Evolutionary conservation across 768 basidiomycete genomes (phyloP).

Genomic region (Postia placenta): DNA sequence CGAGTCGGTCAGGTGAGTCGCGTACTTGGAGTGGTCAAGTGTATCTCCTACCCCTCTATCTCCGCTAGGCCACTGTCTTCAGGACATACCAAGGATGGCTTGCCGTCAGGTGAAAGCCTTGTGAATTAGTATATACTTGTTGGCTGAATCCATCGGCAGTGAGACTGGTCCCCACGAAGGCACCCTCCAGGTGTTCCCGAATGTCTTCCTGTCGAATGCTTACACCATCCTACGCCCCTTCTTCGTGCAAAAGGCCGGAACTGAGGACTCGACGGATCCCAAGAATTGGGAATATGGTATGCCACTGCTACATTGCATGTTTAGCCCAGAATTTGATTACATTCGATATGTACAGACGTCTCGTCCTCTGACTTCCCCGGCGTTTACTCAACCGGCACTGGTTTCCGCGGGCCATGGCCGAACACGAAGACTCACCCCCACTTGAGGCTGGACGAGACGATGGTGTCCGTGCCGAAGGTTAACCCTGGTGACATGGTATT

Average conservation of each 20-base stretch:
- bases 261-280: slow-evolving; percentile 21
- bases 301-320: slow-evolving; percentile 1
- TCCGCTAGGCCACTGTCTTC: slow-evolving; percentile 19
- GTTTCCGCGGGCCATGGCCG: slow-evolving; percentile 37
- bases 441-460: slow-evolving; percentile 52
- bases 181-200: slow-evolving; percentile 63
- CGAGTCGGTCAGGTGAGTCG: slow-evolving; percentile 42
- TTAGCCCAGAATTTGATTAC: too few species aligned
- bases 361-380: slow-evolving; percentile 28
- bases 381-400: slow-evolving; percentile 21
- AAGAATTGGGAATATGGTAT: slow-evolving; percentile 20
- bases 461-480: slow-evolving; percentile 68
- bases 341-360: slow-evolving; percentile 14
- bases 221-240: slow-evolving; percentile 75
- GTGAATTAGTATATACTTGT: too few species aligned
- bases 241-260: slow-evolving; percentile 45
- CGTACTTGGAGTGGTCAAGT: not conserved
- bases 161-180: slow-evolving; percentile 67
- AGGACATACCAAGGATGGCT: slow-evolving; percentile 75
- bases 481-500: slow-evolving; percentile 74
- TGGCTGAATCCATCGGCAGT: slow-evolving; percentile 25
- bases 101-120: slow-evolving; percentile 45
- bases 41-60: not conserved
- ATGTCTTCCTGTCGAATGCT: slow-evolving; percentile 58
- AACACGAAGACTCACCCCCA: slow-evolving; percentile 61